Base-by-base conservation (phyloP, 257 asterid species). In the Nicotiana otophora region DNA sequence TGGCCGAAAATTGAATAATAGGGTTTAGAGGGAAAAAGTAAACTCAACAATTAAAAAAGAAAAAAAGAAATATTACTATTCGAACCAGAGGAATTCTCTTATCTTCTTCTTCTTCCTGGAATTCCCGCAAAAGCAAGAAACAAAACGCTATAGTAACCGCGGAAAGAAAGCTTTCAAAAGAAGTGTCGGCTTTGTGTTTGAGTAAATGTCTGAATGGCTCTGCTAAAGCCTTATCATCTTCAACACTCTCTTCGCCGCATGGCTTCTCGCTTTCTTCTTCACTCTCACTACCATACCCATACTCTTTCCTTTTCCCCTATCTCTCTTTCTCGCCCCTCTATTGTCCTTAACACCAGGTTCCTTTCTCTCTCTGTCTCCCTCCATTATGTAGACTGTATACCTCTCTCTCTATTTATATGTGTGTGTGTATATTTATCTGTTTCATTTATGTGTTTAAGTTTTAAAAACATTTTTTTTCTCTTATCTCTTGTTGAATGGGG, bases 201-300 rank as follows among this genome's bases (percentile, higher is more conserved):
- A 28, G 34, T 75, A 48, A 26, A 75, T 75, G 63, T 51, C 9
- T 26, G 28, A 81, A 81, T 81, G 83, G 83, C 78, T 39, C 75
- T 82, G 74, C 80, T 84, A 61, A 81, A n/a, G n/a, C 83, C 64
- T 53, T 80, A 51, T 72, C 86, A 30, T 70, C 86, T 69, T 62
- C 87, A 54, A 42, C 36, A 80, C 74, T 62, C 82, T 23, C 36
- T 81, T 53, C 55, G 77, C 7, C 53, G 74, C 51, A 81, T 81
- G 83, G 78, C 83, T 33, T 46, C n/a, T 81, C 66, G 83, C 17
- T 66, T 33, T 81, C 63, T 81, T 65, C 67, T 51, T 63, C 81
- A 64, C 66, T 70, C 72, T 60, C 84, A 80, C 39, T 74, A 67
- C 58, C 17, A 42, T 9, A 42, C 36, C 28, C 20, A 79, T 66